These are phyloP conservation scores for Dimocarpus longan DNA, from an alignment of 345 rosid species.

Conservation along the genomic window DNA sequence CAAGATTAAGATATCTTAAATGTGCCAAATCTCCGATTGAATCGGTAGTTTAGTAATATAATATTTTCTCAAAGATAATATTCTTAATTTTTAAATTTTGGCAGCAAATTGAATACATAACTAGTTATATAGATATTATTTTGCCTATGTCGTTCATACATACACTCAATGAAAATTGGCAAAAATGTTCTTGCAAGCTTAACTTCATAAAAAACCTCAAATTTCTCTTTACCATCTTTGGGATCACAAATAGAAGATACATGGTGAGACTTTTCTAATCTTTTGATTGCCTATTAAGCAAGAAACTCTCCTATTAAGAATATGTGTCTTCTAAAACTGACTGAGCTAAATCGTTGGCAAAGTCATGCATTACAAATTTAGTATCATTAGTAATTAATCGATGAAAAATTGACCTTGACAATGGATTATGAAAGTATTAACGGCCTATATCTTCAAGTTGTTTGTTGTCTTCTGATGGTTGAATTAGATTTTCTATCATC, in stretches of 20 bases:
- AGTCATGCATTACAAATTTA: conserved; percentile 24
- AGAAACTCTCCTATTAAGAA: too few relatives aligned
- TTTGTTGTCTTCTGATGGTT: not conserved
- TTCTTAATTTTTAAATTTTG: not conserved
- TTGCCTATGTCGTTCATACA: not conserved
- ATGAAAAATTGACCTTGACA: conserved; percentile 24
- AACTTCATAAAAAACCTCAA: not conserved
- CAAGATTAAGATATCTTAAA: conserved; percentile 1
- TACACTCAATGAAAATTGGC: not conserved
- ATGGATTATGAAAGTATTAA: conserved; percentile 17
- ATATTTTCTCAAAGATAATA: not conserved
- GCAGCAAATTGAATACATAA: not conserved
- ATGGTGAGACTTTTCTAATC: not conserved
- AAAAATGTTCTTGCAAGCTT: not conserved
- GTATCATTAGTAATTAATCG: not conserved
- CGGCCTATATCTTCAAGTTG: conserved; percentile 18
- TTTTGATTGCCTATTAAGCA: not conserved
- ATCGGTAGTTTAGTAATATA: not conserved
- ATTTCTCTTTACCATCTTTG: not conserved
- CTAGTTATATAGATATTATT: not conserved
- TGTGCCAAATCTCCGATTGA: not conserved
- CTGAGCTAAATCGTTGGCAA: conserved; percentile 25
- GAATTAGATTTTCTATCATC: conserved; percentile 30
- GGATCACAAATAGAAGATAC: not conserved
- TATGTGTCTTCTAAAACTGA: not conserved